A percentile compares a stretch with the other conserved stretches of the same genome.
phyloP scores from a whole-genome alignment of 2,329 filamentous ascomycete species.

The Epichloe sp. region DNA sequence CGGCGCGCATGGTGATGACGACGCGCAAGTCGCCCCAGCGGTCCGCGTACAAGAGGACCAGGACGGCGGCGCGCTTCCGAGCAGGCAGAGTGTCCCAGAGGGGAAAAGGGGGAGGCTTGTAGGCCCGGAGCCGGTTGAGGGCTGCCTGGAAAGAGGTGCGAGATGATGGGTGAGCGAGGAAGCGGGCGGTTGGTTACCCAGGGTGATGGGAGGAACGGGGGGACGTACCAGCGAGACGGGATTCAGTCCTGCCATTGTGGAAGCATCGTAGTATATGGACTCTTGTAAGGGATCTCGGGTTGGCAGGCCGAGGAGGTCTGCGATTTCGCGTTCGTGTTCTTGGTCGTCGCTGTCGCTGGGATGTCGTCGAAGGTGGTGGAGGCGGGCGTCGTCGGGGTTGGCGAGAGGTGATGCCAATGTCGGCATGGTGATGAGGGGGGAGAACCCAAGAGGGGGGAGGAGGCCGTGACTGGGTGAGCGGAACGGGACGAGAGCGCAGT shows the following conservation, averaged over 20 bases:
- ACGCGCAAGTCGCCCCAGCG: conserved; percentile 62
- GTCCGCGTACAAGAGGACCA: conserved; percentile 82
- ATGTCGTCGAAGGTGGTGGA: not conserved
- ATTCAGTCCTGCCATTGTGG: conserved; percentile 44
- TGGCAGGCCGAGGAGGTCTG: not conserved
- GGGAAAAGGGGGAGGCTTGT: conserved; percentile 48
- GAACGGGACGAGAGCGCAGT: not conserved
- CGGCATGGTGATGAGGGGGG: not conserved
- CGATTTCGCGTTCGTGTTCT: not conserved
- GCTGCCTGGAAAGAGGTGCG: conserved; percentile 30
- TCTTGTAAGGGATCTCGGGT: conserved; percentile 12
- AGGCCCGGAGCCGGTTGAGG: conserved; percentile 46
- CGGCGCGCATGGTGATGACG: conserved; percentile 55
- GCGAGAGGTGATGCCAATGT: not conserved
- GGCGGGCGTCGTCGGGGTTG: not conserved
- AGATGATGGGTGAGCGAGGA: not conserved
- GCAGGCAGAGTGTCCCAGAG: conserved; percentile 48
- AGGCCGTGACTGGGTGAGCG: not conserved
- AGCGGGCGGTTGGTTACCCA: not conserved
- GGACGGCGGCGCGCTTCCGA: conserved; percentile 67
- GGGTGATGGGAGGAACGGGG: not conserved
- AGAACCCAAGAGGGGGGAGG: not conserved
- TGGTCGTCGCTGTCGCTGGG: not conserved
- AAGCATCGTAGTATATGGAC: conserved; percentile 43
- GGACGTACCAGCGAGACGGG: conserved; percentile 37